Percentiles rank a stretch among this genome's conserved stretches.
Evolutionary conservation across 192 early-diverging fungal species (phyloP).

Genomic region (Cetraspora pellucida): DNA sequence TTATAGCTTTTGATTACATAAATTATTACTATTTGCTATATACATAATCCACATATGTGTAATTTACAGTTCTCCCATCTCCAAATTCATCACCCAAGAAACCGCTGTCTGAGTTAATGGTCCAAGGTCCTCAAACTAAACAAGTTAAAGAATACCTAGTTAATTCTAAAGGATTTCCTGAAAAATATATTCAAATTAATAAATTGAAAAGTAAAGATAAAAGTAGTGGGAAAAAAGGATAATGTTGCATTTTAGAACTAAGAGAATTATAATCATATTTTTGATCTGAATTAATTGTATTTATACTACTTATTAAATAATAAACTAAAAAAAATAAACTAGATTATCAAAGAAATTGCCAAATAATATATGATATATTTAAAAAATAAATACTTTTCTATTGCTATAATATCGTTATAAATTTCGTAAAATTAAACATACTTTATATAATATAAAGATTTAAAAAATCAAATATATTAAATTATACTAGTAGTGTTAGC

Average conservation of each 20-base stretch:
- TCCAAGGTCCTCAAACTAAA: conserved; percentile 75
- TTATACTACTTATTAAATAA: too few species aligned
- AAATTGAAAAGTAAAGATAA: neutral
- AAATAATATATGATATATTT: too few species aligned
- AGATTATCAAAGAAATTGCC: too few species aligned
- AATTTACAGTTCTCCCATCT: conserved; percentile 49
- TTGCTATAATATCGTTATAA: too few species aligned
- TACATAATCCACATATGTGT: neutral
- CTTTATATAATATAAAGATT: too few species aligned
- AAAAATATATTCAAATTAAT: conserved; percentile 47
- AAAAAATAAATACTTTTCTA: too few species aligned
- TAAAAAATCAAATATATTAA: too few species aligned
- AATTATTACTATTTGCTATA: neutral
- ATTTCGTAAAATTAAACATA: too few species aligned
- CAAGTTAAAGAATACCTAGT: conserved; percentile 56
- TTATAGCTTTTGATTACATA: neutral
- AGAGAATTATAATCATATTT: too few species aligned
- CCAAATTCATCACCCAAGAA: conserved; percentile 55
- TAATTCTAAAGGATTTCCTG: conserved; percentile 52
- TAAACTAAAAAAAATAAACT: too few species aligned
- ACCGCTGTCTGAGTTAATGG: conserved; percentile 67
- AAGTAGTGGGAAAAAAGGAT: neutral
- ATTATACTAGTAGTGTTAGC: too few species aligned
- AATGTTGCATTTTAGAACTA: neutral
- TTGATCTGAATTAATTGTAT: too few species aligned